phyloP scores from a whole-genome alignment of 2,329 filamentous ascomycete genomes.

The Fusarium gaditjirri region DNA sequence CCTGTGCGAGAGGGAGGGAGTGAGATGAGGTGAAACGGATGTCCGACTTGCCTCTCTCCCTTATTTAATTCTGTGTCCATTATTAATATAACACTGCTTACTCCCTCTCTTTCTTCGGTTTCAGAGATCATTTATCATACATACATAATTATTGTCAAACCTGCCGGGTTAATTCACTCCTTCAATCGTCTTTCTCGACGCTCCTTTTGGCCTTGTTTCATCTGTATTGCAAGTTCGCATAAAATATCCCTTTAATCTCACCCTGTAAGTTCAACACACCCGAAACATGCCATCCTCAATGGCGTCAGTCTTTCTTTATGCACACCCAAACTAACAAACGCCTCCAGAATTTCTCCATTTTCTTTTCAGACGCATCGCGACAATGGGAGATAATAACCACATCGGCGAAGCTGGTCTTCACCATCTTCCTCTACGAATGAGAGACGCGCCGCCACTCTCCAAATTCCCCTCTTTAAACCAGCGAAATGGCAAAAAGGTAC shows the following conservation, averaged over 20 bases:
- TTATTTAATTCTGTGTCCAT: conserved; percentile 10
- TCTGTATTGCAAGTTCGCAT: neutral
- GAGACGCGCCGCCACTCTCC: conserved; percentile 18
- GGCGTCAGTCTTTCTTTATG: neutral
- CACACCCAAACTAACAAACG: neutral
- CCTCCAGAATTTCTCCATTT: conserved; percentile 7
- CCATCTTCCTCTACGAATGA: conserved; percentile 41
- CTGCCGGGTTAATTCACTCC: conserved; percentile 12
- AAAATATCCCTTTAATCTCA: conserved; percentile 2
- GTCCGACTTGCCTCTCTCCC: neutral
- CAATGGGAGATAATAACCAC: conserved; percentile 37
- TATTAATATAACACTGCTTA: conserved; percentile 26
- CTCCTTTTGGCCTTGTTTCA: neutral
- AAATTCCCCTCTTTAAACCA: conserved; percentile 34
- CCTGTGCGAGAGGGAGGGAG: conserved; percentile 15
- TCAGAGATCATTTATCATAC: neutral
- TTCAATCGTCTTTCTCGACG: conserved; percentile 4
- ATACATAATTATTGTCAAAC: neutral
- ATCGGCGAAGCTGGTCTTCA: conserved; percentile 41
- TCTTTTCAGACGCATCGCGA: neutral
- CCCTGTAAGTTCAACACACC: conserved; percentile 11
- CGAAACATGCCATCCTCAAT: neutral
- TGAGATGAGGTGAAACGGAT: conserved; percentile 18
- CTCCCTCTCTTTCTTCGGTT: neutral
- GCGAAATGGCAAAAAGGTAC: conserved; percentile 39